Evolutionary conservation across 805 yeast genomes (phyloP).

Genomic region (Starmerella vitae): DNA sequence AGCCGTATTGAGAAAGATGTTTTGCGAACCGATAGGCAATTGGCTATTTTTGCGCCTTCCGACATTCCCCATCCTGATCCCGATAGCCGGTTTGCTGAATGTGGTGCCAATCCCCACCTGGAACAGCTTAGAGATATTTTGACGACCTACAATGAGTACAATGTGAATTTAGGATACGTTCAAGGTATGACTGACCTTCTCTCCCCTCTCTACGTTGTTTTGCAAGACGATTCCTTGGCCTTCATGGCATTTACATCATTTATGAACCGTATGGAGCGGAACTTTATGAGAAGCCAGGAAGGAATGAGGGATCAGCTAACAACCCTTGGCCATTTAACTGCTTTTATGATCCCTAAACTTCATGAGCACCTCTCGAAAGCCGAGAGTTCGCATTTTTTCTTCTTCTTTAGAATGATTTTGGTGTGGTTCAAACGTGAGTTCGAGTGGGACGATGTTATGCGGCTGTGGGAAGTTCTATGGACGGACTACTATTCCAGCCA

Average conservation of each 20-base stretch:
- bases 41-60: conserved; percentile 47
- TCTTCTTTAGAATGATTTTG: conserved; percentile 85
- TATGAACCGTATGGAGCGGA: conserved; percentile 92
- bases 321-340: conserved; percentile 71
- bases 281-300: conserved; percentile 77
- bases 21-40: conserved; percentile 73
- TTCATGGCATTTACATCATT: conserved; percentile 82
- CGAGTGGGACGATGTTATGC: conserved; percentile 57
- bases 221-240: conserved; percentile 58
- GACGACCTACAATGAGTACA: conserved; percentile 73
- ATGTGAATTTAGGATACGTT: conserved; percentile 77
- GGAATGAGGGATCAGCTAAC: conserved; percentile 87
- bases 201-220: conserved; percentile 60
- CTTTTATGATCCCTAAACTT: conserved; percentile 74
- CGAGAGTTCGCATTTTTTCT: conserved; percentile 80
- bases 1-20: conserved; percentile 87
- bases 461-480: conserved; percentile 87
- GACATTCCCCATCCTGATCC: conserved; percentile 32
- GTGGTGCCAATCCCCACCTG: conserved; percentile 68
- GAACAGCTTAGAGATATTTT: conserved; percentile 60
- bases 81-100: conserved; percentile 42
- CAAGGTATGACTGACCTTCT: conserved; percentile 96
- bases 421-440: conserved; percentile 95
- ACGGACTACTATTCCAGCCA: conserved; percentile 80
- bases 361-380: conserved; percentile 74